Evolutionary conservation across 2,329 filamentous ascomycete species (phyloP), one percentile per base, ranked within the genome.

Genomic region (Verticillium tricorpus): DNA sequence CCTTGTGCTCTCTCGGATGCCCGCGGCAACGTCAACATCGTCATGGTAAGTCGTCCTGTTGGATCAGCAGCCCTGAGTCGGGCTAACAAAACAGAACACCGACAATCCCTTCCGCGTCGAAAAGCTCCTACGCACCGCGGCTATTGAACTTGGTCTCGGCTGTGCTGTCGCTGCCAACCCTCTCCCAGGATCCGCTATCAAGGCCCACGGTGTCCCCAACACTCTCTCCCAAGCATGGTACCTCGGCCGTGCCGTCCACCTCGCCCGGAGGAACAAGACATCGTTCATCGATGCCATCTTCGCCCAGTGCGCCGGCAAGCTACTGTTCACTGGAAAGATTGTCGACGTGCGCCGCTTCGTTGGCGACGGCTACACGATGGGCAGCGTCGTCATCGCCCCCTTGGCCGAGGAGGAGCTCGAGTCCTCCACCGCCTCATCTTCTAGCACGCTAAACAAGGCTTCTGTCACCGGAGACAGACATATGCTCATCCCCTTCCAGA

Each of bases 401-500:
- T 37, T 68, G 1, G 37, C 59, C 9, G 65, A 67, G 4, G 71
- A 73, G 17, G 73, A 77, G 57, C 67, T 66, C 12, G 69, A 60
- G 25, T 50, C 57, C 8, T 61, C 68, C 1, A 62, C 67, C 5
- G 58, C 61, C 4, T 50, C 22, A 7, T 39, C 57, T 4, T 32
- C 5, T 57, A 52, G 17, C 63, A 64, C 34, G 63, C 54, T 56
- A 31, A 62, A 5, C 67, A 70, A 35, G 11, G 34, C 0, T 45
- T 62, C 11, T 57, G 64, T 4, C 4, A 32, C 32, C 0, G 64
- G n/a, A 0, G 69, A 72, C n/a, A 67, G 64, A 5, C 68, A 75
- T 61, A 74, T 77, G 69, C 62, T 72, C 2, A 76, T 78, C 2
- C 76, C 77, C 0, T 79, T 79, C 65, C 74, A 79, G 62, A 79